These are phyloP conservation scores for Poterioochromonas sp. DNA, from an alignment of 352 stramenopile species.

Conservation along the genomic window DNA sequence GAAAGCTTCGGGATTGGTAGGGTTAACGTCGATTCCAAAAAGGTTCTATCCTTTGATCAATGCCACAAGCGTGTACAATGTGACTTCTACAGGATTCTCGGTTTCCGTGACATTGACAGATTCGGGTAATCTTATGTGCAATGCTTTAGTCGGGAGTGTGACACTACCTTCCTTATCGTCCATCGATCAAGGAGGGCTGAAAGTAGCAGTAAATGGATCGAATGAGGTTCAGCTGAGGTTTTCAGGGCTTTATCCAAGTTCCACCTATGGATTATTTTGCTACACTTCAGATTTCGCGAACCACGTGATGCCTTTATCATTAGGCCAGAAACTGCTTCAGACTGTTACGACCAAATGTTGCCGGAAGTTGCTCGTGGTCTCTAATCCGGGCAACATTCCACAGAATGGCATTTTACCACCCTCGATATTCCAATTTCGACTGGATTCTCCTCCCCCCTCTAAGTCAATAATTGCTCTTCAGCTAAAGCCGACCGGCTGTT, in stretches of 20 bases:
- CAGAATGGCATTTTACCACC: background rate
- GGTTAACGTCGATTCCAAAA: too few species aligned
- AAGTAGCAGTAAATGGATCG: too few species aligned
- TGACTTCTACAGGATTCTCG: background rate
- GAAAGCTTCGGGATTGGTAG: background rate
- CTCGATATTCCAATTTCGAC: background rate
- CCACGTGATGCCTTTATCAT: slow-evolving; percentile 18
- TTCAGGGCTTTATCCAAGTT: background rate
- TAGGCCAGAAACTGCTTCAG: background rate
- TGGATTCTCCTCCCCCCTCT: background rate
- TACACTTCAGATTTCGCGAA: slow-evolving; percentile 2
- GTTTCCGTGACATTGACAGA: background rate
- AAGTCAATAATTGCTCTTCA: background rate
- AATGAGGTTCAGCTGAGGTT: background rate
- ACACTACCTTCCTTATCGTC: background rate
- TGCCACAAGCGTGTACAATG: background rate
- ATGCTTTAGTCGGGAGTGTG: background rate
- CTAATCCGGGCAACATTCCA: background rate
- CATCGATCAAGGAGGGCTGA: background rate
- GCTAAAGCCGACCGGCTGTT: background rate
- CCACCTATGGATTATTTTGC: background rate
- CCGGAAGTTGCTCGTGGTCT: background rate
- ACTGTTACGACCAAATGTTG: slow-evolving; percentile 2
- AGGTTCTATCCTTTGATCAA: background rate
- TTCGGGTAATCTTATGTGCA: slow-evolving; percentile 8